Conservation (phyloP, 179 eudicot species). For the Gypsophila paniculata region DNA sequence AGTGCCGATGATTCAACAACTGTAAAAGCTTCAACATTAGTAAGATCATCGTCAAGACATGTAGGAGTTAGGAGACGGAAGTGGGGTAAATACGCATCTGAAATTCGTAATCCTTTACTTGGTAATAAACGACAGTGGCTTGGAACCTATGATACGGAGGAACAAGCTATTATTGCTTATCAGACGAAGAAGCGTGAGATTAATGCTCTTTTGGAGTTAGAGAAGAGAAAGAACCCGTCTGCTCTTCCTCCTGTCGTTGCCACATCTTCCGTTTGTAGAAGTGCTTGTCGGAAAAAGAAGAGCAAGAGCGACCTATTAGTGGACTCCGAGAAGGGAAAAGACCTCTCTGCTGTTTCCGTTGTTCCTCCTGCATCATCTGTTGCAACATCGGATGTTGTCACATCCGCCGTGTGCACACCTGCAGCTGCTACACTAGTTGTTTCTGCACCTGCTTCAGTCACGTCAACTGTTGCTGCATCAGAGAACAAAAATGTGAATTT, state of each 20-base stretch:
- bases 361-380: background rate
- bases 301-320: background rate
- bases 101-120: slow-evolving; percentile 25
- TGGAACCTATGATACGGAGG: slow-evolving; percentile 28
- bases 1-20: background rate
- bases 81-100: slow-evolving; percentile 30
- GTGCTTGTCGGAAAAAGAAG: background rate
- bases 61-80: slow-evolving; percentile 27
- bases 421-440: background rate
- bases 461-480: slow-evolving; percentile 17
- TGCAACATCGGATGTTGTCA: background rate
- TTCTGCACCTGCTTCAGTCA: background rate
- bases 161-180: slow-evolving; percentile 27
- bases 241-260: slow-evolving; percentile 3
- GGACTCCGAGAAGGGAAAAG: background rate
- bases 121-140: slow-evolving; percentile 24
- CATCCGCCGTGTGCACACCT: background rate
- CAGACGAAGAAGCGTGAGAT: slow-evolving; percentile 24
- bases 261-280: background rate
- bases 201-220: background rate
- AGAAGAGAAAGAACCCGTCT: background rate
- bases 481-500: slow-evolving; percentile 9
- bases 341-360: too few relatives aligned
- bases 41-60: slow-evolving; percentile 17
- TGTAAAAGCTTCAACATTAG: background rate